Conservation (phyloP, 768 basidiomycete genomes). For the Amanita pallidorosea region DNA sequence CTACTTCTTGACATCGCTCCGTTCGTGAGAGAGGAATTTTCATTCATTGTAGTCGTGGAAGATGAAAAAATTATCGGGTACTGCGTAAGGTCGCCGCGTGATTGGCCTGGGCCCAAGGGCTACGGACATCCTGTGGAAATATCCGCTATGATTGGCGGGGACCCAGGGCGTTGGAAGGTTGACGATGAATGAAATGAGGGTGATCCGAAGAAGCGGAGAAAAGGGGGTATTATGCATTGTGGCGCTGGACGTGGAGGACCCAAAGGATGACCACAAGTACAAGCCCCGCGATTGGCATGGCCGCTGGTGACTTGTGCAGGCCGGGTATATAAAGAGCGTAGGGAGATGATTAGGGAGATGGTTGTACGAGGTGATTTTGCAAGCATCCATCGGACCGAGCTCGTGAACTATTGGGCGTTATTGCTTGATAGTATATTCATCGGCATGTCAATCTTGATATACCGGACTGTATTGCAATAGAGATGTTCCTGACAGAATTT, state of each 20-base stretch:
- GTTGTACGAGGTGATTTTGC: conserved; percentile 5
- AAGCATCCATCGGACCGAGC: not conserved
- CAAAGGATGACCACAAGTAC: conserved; percentile 5
- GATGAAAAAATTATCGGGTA: too few species aligned
- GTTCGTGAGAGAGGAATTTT: too few species aligned
- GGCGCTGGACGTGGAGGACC: conserved; percentile 10
- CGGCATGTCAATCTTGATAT: too few species aligned
- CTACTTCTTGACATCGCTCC: not conserved
- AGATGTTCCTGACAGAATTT: too few species aligned
- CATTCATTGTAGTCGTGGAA: too few species aligned
- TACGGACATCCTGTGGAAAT: too few species aligned
- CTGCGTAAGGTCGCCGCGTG: too few species aligned
- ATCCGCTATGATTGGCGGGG: too few species aligned
- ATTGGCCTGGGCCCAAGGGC: too few species aligned
- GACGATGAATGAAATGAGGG: conserved; percentile 6
- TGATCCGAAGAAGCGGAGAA: conserved; percentile 2
- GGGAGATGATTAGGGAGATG: conserved; percentile 8
- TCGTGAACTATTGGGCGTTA: too few species aligned
- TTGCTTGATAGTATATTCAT: too few species aligned
- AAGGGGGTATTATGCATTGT: conserved; percentile 12
- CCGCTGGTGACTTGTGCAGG: conserved; percentile 12
- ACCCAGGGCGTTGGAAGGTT: conserved; percentile 7
- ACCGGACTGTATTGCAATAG: too few species aligned
- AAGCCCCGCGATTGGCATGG: conserved; percentile 13
- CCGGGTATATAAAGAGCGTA: conserved; percentile 12